Percentiles rank a stretch among this genome's conserved stretches.
Conservation (phyloP, 75 land plant species). For the Isoetes taiwanensis region DNA sequence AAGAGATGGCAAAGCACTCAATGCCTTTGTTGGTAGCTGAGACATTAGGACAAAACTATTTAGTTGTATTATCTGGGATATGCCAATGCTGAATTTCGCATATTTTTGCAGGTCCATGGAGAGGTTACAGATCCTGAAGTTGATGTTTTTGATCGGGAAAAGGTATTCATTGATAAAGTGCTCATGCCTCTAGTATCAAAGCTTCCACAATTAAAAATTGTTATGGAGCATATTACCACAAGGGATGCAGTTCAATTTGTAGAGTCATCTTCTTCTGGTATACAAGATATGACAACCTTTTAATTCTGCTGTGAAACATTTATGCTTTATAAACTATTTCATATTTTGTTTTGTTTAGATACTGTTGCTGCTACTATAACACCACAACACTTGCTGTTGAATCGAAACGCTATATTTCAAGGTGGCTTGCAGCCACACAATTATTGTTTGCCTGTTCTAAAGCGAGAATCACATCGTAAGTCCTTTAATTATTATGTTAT, state of each 20-base stretch:
- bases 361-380: slow-evolving; percentile 86
- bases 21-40: slow-evolving; percentile 90
- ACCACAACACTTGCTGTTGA: slow-evolving; percentile 82
- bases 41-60: no score
- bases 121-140: slow-evolving; percentile 48
- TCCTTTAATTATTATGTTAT: background rate
- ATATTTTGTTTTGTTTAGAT: slow-evolving; percentile 25
- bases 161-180: slow-evolving; percentile 62
- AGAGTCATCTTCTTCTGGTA: slow-evolving; percentile 45
- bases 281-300: no score
- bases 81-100: background rate
- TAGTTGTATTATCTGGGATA: no score
- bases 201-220: slow-evolving; percentile 67
- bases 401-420: slow-evolving; percentile 79
- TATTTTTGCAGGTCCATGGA: slow-evolving; percentile 48
- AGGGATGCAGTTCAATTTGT: slow-evolving; percentile 76
- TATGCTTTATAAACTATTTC: slow-evolving; percentile 1
- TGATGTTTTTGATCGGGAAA: slow-evolving; percentile 89
- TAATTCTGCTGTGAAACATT: background rate
- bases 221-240: slow-evolving; percentile 96
- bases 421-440: slow-evolving; percentile 92
- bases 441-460: slow-evolving; percentile 87
- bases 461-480: slow-evolving; percentile 82
- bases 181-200: slow-evolving; percentile 50
- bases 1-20: slow-evolving; percentile 71